A percentile compares a stretch with the other conserved stretches of the same genome.
These are phyloP conservation scores for Urtica urens DNA, from an alignment of 306 rosid species.

Conservation along the genomic window DNA sequence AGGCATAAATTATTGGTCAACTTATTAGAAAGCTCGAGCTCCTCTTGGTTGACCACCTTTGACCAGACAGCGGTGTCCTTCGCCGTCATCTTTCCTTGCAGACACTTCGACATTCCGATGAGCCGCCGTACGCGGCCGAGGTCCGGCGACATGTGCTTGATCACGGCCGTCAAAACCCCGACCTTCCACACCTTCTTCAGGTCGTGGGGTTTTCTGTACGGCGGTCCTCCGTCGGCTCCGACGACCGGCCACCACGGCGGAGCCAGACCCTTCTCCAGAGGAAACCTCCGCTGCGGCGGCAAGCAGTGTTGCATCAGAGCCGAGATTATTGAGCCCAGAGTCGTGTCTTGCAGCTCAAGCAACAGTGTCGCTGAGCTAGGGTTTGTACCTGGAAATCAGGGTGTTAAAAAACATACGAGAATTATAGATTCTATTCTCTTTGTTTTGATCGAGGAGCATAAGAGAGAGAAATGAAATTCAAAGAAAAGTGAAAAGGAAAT, in stretches of 20 bases:
- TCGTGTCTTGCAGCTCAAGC: constrained; percentile 53
- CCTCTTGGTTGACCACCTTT: constrained; percentile 35
- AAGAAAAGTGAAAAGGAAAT: too few species aligned
- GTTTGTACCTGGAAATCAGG: too few species aligned
- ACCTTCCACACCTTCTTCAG: constrained; percentile 64
- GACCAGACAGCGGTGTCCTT: constrained; percentile 42
- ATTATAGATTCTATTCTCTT: too few species aligned
- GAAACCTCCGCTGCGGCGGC: constrained; percentile 52
- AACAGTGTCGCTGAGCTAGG: too few species aligned
- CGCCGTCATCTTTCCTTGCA: constrained; percentile 51
- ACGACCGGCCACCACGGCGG: constrained; percentile 67
- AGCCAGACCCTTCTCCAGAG: constrained; percentile 46
- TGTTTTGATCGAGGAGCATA: constrained; percentile 36
- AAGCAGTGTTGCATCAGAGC: constrained; percentile 50
- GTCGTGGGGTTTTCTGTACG: constrained; percentile 49
- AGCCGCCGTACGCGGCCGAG: constrained; percentile 26
- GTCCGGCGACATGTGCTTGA: constrained; percentile 47
- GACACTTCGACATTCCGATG: constrained; percentile 38
- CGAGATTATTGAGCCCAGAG: constrained; percentile 52
- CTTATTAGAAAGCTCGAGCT: constrained; percentile 29
- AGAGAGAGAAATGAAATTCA: too few species aligned
- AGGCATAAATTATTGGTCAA: too few species aligned
- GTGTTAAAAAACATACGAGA: too few species aligned
- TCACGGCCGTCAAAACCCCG: constrained; percentile 37
- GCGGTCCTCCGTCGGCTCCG: constrained; percentile 38